These are phyloP conservation scores for Penicillium sp. DNA, from an alignment of 2,329 filamentous ascomycete genomes.

Conservation along the genomic window DNA sequence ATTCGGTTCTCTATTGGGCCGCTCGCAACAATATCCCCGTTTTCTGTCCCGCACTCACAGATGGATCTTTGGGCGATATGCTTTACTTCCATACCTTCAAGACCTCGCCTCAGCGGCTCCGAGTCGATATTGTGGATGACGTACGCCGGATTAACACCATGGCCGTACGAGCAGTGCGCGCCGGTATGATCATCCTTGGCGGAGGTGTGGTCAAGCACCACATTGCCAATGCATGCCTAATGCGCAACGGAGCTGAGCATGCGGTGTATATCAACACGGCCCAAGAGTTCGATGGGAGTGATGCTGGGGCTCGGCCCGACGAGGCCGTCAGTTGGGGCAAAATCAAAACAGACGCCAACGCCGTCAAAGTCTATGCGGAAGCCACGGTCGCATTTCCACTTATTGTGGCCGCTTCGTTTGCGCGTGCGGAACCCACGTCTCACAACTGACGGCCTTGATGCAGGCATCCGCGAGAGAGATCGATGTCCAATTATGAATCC, in stretches of 20 bases:
- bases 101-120: conserved; percentile 70
- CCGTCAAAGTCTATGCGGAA: conserved; percentile 74
- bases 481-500: no score
- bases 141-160: conserved; percentile 90
- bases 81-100: conserved; percentile 98
- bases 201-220: conserved; percentile 97
- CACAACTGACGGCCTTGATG: conserved; percentile 3
- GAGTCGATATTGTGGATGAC: conserved; percentile 88
- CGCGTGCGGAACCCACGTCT: conserved; percentile 33
- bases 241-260: conserved; percentile 95
- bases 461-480: background rate
- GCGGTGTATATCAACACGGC: conserved; percentile 97
- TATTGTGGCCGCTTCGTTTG: conserved; percentile 62
- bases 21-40: conserved; percentile 95
- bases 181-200: conserved; percentile 92
- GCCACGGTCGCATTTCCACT: conserved; percentile 62
- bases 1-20: conserved; percentile 94
- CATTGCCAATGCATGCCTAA: conserved; percentile 93
- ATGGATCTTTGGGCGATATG: conserved; percentile 95
- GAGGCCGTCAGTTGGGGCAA: conserved; percentile 99
- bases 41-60: conserved; percentile 92
- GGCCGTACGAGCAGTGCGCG: conserved; percentile 75
- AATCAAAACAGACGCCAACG: conserved; percentile 81
- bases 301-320: conserved; percentile 88
- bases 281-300: conserved; percentile 95